Evolutionary conservation across 495 filamentous ascomycete species (phyloP), one percentile per base, ranked within the genome.

Genomic region (Neurospora hispaniola): DNA sequence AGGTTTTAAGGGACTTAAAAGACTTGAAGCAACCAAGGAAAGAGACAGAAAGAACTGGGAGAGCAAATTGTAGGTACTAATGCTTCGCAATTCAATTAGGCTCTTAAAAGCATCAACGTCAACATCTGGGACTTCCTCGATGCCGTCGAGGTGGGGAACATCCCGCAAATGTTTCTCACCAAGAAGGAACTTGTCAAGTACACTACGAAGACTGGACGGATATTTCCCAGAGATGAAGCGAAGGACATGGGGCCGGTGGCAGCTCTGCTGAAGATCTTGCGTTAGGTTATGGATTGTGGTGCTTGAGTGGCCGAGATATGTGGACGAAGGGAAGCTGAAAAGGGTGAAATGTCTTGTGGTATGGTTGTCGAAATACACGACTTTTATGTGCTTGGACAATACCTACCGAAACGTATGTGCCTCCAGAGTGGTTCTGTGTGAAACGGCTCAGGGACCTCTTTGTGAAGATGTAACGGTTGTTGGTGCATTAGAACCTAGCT

Each of bases 111-210:
- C 5, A 75, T 83, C 6, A 77, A 79, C 73, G 74, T 85, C 48
- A 84, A 84, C 70, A 83, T 85, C 69, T 42, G 71, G 10, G 81
- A 84, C 76, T 79, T 85, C 42, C 69, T 84, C 39, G 74, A 78
- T 0, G 78, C 76, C 8, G 68, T 82, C 35, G 42, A 74, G 5
- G 42, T 54, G 3, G 75, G 74, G 1, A 35, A 11, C 4, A 20
- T 5, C 0, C 72, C 71, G 5, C 42, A 44, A 38, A 73, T 44
- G 31, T 83, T 84, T 46, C 2, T 6, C 27, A 79, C 38, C 59
- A 44, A 69, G 11, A 0, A 9, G 0, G 54, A 75, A 38, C 80
- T 85, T 4, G 59, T 72, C 1, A 18, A 68, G 0, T 82, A 82
- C 38, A 81, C 81, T 0, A 46, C n/a, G 2, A 10, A 59, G 5